phyloP scores from a whole-genome alignment of 805 yeast genomes.

The Zygosaccharomyces rouxii region DNA sequence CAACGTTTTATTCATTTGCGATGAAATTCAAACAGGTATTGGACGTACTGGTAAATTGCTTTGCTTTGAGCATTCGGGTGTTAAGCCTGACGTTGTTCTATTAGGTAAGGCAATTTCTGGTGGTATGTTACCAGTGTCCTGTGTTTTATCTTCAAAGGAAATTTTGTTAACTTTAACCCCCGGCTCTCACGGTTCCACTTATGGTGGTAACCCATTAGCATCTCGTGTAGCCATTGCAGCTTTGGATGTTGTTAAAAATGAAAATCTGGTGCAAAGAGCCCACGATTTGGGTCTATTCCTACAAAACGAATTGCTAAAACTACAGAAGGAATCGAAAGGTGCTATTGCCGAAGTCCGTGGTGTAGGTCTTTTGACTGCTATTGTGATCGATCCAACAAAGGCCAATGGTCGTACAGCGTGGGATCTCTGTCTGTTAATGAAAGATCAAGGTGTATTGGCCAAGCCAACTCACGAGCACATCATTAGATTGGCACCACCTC shows the following conservation, averaged over 20 bases:
- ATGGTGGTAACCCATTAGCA: conserved; percentile 96
- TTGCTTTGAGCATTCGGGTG: conserved; percentile 80
- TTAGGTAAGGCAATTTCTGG: conserved; percentile 95
- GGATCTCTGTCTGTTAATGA: conserved; percentile 91
- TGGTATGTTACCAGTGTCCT: conserved; percentile 89
- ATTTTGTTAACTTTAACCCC: conserved; percentile 87
- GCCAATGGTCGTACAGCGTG: conserved; percentile 91
- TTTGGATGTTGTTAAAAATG: conserved; percentile 82
- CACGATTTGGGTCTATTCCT: conserved; percentile 64
- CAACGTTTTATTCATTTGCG: conserved; percentile 87
- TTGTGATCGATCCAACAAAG: conserved; percentile 80
- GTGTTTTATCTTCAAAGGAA: conserved; percentile 83
- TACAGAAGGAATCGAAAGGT: conserved; percentile 52
- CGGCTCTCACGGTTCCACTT: conserved; percentile 96
- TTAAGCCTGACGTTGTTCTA: conserved; percentile 83
- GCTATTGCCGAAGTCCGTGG: conserved; percentile 67
- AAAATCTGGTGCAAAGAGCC: conserved; percentile 77
- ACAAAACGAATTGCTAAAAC: conserved; percentile 50
- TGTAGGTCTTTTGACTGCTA: conserved; percentile 80
- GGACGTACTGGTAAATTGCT: conserved; percentile 95
- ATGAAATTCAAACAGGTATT: conserved; percentile 96
- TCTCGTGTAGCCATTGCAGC: conserved; percentile 93
- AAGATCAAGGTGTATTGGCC: conserved; percentile 83
- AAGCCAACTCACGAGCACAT: conserved; percentile 96
- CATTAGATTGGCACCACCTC: conserved; percentile 93